Evolutionary conservation across 2,329 filamentous ascomycete species (phyloP).

Genomic region (Penicillium vulpinum): DNA sequence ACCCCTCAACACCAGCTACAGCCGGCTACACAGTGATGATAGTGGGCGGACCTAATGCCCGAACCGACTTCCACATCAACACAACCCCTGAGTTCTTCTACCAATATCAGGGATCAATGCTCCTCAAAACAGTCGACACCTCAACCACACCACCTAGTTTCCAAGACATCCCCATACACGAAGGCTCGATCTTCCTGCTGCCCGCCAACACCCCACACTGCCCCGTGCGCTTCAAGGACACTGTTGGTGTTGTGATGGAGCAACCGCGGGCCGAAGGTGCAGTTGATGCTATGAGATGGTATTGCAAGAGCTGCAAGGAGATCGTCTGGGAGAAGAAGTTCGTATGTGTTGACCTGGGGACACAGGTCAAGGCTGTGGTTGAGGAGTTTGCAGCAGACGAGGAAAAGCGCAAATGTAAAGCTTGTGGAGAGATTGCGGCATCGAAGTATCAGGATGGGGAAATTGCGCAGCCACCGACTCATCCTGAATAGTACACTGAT

Average conservation of each 20-base stretch:
- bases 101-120: slow-evolving; percentile 90
- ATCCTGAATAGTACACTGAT: slow-evolving; percentile 32
- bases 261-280: slow-evolving; percentile 70
- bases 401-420: slow-evolving; percentile 70
- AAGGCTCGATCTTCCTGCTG: slow-evolving; percentile 91
- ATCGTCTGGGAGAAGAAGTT: slow-evolving; percentile 85
- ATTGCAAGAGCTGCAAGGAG: slow-evolving; percentile 70
- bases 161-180: slow-evolving; percentile 81
- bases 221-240: slow-evolving; percentile 87
- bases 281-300: slow-evolving; percentile 84
- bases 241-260: slow-evolving; percentile 91
- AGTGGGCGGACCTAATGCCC: slow-evolving; percentile 91
- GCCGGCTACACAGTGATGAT: slow-evolving; percentile 91
- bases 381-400: slow-evolving; percentile 73
- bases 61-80: slow-evolving; percentile 99
- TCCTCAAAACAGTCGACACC: slow-evolving; percentile 83
- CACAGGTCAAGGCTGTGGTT: slow-evolving; percentile 91
- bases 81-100: slow-evolving; percentile 97
- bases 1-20: slow-evolving; percentile 65
- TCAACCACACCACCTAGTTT: slow-evolving; percentile 58
- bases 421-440: slow-evolving; percentile 75
- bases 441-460: slow-evolving; percentile 43
- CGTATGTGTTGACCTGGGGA: slow-evolving; percentile 85
- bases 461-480: slow-evolving; percentile 44
- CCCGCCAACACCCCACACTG: slow-evolving; percentile 96